phyloP scores from a whole-genome alignment of 805 yeast genomes.

The Metschnikowia orientalis region DNA sequence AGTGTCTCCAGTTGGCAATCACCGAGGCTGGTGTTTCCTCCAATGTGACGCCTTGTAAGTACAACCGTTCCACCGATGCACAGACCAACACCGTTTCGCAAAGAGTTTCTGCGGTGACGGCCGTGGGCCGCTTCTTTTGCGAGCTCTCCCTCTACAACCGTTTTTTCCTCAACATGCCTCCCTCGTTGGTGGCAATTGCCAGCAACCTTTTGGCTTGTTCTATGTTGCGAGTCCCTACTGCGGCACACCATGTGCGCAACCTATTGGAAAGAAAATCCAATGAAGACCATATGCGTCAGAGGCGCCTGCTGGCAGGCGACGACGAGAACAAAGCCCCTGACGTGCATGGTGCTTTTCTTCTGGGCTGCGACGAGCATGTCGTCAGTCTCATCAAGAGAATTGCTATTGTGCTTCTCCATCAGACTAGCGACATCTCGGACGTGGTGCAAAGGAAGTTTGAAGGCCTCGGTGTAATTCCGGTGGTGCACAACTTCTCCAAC shows the following conservation, averaged over 20 bases:
- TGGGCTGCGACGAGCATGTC: slow-evolving; percentile 41
- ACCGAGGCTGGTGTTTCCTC: slow-evolving; percentile 27
- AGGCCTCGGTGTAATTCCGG: slow-evolving; percentile 50
- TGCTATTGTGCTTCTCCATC: slow-evolving; percentile 40
- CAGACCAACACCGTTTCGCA: slow-evolving; percentile 18
- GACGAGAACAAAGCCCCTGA: slow-evolving; percentile 41
- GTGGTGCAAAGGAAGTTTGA: slow-evolving; percentile 49
- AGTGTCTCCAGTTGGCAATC: slow-evolving; percentile 43
- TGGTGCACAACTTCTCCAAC: slow-evolving; percentile 29
- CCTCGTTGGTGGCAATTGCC: slow-evolving; percentile 46
- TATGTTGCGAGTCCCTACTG: slow-evolving; percentile 46
- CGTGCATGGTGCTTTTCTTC: slow-evolving; percentile 44
- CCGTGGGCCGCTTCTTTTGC: slow-evolving; percentile 50
- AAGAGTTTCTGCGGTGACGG: slow-evolving; percentile 49
- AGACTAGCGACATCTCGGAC: slow-evolving; percentile 46
- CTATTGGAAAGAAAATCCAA: slow-evolving; percentile 8
- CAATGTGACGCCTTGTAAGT: slow-evolving; percentile 22
- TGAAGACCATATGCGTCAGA: slow-evolving; percentile 2
- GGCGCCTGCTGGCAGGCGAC: slow-evolving; percentile 23
- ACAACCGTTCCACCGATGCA: slow-evolving; percentile 18
- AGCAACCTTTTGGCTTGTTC: slow-evolving; percentile 52
- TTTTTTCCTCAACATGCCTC: slow-evolving; percentile 41
- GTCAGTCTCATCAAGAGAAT: slow-evolving; percentile 38
- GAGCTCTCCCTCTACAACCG: slow-evolving; percentile 51
- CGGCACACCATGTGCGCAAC: slow-evolving; percentile 18